phyloP scores from a whole-genome alignment of 2,329 filamentous ascomycete genomes.

The Zasmidium citrigriseum region DNA sequence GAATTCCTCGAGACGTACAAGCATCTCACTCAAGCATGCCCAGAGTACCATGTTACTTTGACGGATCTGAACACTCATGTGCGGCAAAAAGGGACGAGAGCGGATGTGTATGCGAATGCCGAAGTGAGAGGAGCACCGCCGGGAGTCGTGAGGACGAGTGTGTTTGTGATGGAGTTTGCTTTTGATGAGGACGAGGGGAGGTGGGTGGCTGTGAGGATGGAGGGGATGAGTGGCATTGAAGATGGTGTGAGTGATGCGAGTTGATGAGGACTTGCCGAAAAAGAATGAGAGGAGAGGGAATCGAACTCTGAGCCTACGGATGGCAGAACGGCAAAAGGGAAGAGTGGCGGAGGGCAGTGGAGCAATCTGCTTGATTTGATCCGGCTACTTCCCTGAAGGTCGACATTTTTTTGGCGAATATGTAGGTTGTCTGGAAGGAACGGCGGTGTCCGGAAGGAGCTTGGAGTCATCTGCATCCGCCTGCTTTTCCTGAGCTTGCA shows the following conservation, averaged over 20 bases:
- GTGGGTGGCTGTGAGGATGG: neutral
- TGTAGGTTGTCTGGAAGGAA: neutral
- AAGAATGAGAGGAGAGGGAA: neutral
- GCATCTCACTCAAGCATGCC: neutral
- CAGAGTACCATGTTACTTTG: neutral
- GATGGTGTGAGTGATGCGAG: neutral
- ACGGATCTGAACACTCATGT: neutral
- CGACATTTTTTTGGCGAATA: too few relatives aligned
- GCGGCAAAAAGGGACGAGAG: neutral
- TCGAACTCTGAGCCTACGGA: neutral
- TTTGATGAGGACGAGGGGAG: neutral
- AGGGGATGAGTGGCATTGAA: neutral
- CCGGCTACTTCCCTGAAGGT: neutral
- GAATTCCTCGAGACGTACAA: neutral
- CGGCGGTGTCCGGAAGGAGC: too few relatives aligned
- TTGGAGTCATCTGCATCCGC: too few relatives aligned
- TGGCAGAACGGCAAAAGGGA: neutral
- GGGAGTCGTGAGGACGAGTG: neutral
- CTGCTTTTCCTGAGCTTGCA: too few relatives aligned
- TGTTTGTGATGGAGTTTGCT: neutral
- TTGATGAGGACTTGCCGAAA: neutral
- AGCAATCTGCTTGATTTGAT: neutral
- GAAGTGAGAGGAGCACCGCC: neutral
- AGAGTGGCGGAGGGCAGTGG: neutral
- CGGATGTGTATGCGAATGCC: neutral